phyloP scores from a whole-genome alignment of 345 rosid species.

The Iberis pinnata region DNA sequence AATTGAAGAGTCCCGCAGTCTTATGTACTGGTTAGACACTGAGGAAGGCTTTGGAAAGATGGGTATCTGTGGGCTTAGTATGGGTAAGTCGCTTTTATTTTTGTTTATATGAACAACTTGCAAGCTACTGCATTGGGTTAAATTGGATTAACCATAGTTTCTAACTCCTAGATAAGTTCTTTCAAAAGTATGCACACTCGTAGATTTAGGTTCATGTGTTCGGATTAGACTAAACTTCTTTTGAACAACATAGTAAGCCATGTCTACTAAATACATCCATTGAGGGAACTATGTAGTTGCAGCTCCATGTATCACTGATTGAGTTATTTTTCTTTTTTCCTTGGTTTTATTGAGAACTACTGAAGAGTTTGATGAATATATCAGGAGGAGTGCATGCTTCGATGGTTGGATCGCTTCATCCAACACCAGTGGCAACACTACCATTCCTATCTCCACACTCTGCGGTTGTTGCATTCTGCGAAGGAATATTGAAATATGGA shows the following conservation, averaged over 20 bases:
- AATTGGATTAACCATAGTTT: background rate
- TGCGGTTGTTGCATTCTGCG: constrained; percentile 98
- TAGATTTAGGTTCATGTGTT: background rate
- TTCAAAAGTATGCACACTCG: background rate
- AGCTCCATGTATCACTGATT: constrained; percentile 6
- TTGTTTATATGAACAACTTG: background rate
- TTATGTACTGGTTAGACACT: constrained; percentile 72
- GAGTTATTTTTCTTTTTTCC: constrained; percentile 7
- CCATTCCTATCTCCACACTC: constrained; percentile 98
- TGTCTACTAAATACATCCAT: background rate
- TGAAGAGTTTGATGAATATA: constrained; percentile 7
- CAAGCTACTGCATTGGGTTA: constrained; percentile 11
- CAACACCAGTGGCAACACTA: constrained; percentile 88
- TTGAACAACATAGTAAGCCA: background rate
- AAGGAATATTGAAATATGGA: constrained; percentile 85
- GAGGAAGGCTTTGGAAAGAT: constrained; percentile 92
- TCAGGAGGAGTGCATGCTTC: constrained; percentile 98
- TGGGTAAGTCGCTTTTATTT: constrained; percentile 52
- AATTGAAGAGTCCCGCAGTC: constrained; percentile 88
- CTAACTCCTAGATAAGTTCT: background rate
- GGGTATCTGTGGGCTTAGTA: constrained; percentile 97
- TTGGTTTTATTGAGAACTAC: constrained; percentile 17
- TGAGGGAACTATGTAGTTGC: background rate
- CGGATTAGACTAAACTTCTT: background rate
- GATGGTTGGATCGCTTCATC: constrained; percentile 98